Evolutionary conservation across 176 grass and related monocot species (phyloP).

Genomic region (Coix lacrymajobi): DNA sequence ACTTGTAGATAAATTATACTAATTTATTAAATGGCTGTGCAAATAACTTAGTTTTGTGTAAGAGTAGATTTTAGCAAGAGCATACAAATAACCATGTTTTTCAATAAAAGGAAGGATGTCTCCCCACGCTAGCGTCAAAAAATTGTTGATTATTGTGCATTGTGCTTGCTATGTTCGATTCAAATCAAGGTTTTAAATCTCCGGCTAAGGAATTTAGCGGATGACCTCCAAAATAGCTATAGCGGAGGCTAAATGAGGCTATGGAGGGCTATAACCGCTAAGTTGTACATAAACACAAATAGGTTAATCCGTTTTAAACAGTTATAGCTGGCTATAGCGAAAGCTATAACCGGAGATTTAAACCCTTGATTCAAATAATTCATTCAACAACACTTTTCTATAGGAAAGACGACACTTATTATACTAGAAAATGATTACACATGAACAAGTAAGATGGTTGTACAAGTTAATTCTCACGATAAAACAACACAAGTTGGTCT

Average conservation of each 20-base stretch:
- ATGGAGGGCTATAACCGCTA: too few relatives aligned
- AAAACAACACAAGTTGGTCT: not conserved
- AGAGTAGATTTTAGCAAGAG: not conserved
- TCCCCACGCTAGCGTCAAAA: not conserved
- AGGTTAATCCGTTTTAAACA: too few relatives aligned
- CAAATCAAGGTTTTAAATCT: too few relatives aligned
- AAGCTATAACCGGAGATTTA: too few relatives aligned
- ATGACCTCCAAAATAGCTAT: too few relatives aligned
- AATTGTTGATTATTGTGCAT: not conserved
- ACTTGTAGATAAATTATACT: too few relatives aligned
- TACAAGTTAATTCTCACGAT: not conserved
- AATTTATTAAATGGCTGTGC: too few relatives aligned
- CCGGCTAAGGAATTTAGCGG: too few relatives aligned
- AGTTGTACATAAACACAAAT: too few relatives aligned
- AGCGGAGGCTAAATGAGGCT: too few relatives aligned
- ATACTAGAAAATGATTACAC: not conserved
- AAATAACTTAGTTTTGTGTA: not conserved
- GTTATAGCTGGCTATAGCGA: too few relatives aligned
- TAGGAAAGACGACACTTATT: not conserved
- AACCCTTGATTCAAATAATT: not conserved
- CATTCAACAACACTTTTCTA: not conserved
- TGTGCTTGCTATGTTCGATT: not conserved
- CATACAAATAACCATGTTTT: not conserved
- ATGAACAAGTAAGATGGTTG: not conserved
- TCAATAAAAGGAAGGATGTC: not conserved